Base-by-base conservation (phyloP, 257 asterid genomes). In the Penstemon davidsonii region DNA sequence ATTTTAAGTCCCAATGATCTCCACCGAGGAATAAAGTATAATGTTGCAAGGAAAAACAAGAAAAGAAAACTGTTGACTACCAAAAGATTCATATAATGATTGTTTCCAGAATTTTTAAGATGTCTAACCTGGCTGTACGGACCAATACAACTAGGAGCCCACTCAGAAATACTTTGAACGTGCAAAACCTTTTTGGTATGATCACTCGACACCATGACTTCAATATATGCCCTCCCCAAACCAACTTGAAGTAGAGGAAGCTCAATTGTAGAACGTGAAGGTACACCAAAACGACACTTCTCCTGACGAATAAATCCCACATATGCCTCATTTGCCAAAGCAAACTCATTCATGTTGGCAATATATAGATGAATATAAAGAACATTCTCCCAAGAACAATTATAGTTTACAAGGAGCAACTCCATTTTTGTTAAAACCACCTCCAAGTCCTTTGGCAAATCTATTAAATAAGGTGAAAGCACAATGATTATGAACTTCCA, bases 121-220 rank as follows among this genome's bases (percentile, higher is more conserved):
- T 72, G 76, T 53, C 82, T 67, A 71, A 92, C 98, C 98, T 93
- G 99, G 78, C 97, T 93, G 80, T 93, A 93, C 25, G 99, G 97
- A 77, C 99, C 99, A 50, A 93, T 93, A 74, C 99, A 93, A 72
- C 99, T 90, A 69, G 97, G 99, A 73, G 99, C 99, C 99, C 99
- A 90, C 83, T 86, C 83, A 46, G 99, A 93, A 70, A 93, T 87
- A 78, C 99, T 93, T 62, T 93, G 99, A 45, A 93, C 97, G 67
- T 93, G 99, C 84, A 93, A 83, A 73, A 93, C 99, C 62, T 81
- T 88, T 82, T 93, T 93, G 45, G 78, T 70, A 57, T 74, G 73
- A 81, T 88, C 96, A 38, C 58, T 78, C 54, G 97, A 86, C 68
- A 87, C 97, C 80, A 93, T 68, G 49, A 90, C 96, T 88, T 93